Evolutionary conservation across 441 rosid genomes (phyloP).

Genomic region (Populus tomentosa): DNA sequence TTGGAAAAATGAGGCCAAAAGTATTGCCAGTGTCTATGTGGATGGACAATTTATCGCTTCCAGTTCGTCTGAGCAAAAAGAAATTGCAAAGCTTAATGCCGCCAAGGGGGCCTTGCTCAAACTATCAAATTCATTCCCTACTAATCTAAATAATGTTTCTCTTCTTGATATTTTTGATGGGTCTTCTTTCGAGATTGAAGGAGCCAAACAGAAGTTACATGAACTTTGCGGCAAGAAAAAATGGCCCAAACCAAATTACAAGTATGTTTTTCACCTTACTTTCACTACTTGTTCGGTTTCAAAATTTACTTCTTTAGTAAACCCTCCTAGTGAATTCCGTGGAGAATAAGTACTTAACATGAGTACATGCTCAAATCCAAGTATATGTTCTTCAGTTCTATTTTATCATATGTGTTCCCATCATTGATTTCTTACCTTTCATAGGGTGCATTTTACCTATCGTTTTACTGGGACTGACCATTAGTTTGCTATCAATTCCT

Average conservation of each 20-base stretch:
- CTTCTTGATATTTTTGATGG: conserved; percentile 1
- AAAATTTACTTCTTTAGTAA: not conserved
- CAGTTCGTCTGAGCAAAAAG: conserved; percentile 50
- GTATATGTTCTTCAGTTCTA: not conserved
- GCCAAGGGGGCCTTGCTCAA: conserved; percentile 47
- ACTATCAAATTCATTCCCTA: conserved; percentile 27
- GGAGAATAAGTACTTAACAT: not conserved
- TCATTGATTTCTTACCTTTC: not conserved
- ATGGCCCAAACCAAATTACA: conserved; percentile 66
- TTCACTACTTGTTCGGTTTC: not conserved
- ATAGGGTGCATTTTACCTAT: not conserved
- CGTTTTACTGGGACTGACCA: not conserved
- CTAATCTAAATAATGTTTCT: conserved; percentile 1
- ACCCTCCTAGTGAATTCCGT: not conserved
- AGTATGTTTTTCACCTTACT: conserved; percentile 28
- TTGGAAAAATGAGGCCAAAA: conserved; percentile 25
- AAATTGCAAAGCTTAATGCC: conserved; percentile 61
- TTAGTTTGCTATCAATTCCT: not conserved
- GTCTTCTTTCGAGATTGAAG: conserved; percentile 36
- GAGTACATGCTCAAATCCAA: not conserved
- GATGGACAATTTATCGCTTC: conserved; percentile 50
- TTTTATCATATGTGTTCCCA: not conserved
- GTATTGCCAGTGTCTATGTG: conserved; percentile 46
- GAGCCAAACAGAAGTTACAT: conserved; percentile 57
- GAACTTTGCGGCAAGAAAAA: conserved; percentile 54